These are phyloP conservation scores for Taphrina flavorubra DNA, from an alignment of 1,139 yeast genomes.

Conservation along the genomic window DNA sequence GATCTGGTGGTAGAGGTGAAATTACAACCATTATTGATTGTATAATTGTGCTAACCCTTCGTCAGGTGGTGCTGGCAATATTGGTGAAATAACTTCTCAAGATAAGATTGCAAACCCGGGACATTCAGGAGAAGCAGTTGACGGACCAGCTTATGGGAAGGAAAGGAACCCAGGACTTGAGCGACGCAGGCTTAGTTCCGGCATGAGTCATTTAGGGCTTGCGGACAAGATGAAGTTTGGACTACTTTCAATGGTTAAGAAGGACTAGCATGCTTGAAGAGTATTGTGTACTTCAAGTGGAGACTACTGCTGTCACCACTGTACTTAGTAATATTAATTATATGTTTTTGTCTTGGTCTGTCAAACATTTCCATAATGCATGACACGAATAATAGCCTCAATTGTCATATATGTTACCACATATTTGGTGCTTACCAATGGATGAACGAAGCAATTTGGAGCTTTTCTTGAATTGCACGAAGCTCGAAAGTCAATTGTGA, in stretches of 20 bases:
- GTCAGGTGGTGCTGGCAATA: constrained; percentile 25
- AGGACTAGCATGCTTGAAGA: not conserved
- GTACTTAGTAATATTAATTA: not conserved
- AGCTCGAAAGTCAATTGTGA: too few species aligned
- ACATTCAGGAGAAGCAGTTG: not conserved
- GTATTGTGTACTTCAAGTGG: not conserved
- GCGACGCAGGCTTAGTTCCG: constrained; percentile 12
- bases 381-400: too few species aligned
- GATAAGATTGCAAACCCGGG: constrained; percentile 13
- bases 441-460: too few species aligned
- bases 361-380: too few species aligned
- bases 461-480: too few species aligned
- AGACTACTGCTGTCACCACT: not conserved
- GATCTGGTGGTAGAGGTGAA: constrained; percentile 27
- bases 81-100: constrained; percentile 20
- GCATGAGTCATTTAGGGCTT: constrained; percentile 21
- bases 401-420: too few species aligned
- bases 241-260: constrained; percentile 26
- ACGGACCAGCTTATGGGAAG: constrained; percentile 7
- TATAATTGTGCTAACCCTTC: not conserved
- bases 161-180: constrained; percentile 20
- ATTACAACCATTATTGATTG: not conserved
- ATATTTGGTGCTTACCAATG: too few species aligned
- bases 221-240: constrained; percentile 31
- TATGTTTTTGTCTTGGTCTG: not conserved